Base-by-base conservation (phyloP, 2,329 filamentous ascomycete species). In the Grosmannia huntii region DNA sequence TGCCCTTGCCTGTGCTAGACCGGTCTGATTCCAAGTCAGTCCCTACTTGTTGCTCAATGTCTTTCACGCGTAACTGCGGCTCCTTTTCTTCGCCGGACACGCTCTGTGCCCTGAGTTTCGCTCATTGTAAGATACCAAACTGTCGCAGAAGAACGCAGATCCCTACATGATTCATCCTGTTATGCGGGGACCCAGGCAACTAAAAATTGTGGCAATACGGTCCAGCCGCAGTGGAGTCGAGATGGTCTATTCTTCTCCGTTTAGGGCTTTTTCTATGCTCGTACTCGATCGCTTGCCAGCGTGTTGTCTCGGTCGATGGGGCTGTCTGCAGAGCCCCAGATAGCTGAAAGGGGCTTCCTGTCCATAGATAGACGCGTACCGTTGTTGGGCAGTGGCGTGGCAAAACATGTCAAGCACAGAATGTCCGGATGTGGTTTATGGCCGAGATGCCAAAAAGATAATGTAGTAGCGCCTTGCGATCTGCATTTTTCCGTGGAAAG, bases 201-300 rank as follows among this genome's bases (percentile, higher is more conserved):
- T 21, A 38, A 41, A 27, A 19, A 10, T 9, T 7, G 21, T 36
- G 19, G 52, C 31, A 12, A 27, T 27, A 19, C 53, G 16, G 9
- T 11, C 53, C 53, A 48, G 53, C 53, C 53, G 53, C 53, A 55
- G 53, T 46, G 53, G 53, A 48, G 53, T 21, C 27, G 14, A 31
- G 49, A 48, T 53, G 4, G 5, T 14, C 21, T 44, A 16, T 6
- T 41, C 16, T n/a, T 12, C 11, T 6, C n/a, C 7, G 51, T 36
- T 4, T 25, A 21, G 31, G 6, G 9, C 19, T 2, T 53, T 53
- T 21, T 38, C n/a, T 4, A 52, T 38, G n/a, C 49, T 51, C 16
- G 38, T 19, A 16, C 38, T 21, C 38, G 38, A 44, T 44, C 38
- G 16, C 19, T 44, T n/a, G 19, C 38, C 14, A 41, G 38, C 19